phyloP scores from a whole-genome alignment of 2,329 filamentous ascomycete genomes.

The Cladosporium sp. region DNA sequence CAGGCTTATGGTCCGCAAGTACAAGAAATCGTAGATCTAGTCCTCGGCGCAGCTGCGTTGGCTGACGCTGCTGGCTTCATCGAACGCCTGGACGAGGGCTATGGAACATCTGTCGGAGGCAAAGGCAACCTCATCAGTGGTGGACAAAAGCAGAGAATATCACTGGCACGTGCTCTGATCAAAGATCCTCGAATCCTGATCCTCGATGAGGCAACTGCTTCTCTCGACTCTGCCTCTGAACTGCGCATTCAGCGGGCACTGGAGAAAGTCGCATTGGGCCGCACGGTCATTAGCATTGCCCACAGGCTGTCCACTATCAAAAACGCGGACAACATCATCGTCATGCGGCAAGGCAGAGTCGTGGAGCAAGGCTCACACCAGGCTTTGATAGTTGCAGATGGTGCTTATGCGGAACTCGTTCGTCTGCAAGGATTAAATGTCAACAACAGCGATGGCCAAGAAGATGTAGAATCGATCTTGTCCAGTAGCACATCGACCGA shows the following conservation, averaged over 20 bases:
- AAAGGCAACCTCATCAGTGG: slow-evolving; percentile 29
- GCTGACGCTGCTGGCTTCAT: slow-evolving; percentile 44
- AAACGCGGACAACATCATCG: slow-evolving; percentile 39
- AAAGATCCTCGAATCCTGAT: slow-evolving; percentile 37
- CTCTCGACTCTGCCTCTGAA: slow-evolving; percentile 25
- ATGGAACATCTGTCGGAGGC: slow-evolving; percentile 47
- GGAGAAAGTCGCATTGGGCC: slow-evolving; percentile 31
- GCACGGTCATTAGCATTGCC: slow-evolving; percentile 40
- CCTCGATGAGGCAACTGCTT: slow-evolving; percentile 43
- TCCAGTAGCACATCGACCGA: neutral
- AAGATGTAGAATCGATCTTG: neutral
- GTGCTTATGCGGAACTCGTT: slow-evolving; percentile 41
- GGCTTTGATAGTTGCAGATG: slow-evolving; percentile 19
- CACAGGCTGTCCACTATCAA: slow-evolving; percentile 40
- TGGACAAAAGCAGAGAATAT: slow-evolving; percentile 41
- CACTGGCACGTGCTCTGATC: slow-evolving; percentile 41
- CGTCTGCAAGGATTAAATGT: slow-evolving; percentile 44
- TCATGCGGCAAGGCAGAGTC: slow-evolving; percentile 37
- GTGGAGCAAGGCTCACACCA: slow-evolving; percentile 37
- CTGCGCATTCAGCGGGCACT: slow-evolving; percentile 33
- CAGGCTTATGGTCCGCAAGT: slow-evolving; percentile 28
- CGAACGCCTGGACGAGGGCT: slow-evolving; percentile 46
- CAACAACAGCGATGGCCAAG: neutral
- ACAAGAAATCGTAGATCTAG: slow-evolving; percentile 31
- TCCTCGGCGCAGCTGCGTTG: slow-evolving; percentile 26